A percentile compares a stretch with the other conserved stretches of the same genome.
Conservation (phyloP, 2,329 filamentous ascomycete species). For the Hypoxylon sp. region DNA sequence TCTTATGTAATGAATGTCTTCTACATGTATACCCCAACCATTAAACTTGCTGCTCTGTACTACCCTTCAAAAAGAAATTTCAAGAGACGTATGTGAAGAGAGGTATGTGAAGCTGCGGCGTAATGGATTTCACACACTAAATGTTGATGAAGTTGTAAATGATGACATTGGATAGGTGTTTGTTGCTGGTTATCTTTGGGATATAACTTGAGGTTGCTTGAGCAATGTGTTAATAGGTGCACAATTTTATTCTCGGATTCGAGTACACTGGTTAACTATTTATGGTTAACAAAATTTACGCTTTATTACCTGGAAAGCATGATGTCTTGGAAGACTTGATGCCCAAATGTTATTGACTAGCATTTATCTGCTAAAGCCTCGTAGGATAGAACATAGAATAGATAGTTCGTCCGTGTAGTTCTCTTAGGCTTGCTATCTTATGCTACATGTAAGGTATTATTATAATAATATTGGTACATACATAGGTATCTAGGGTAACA, state of each 20-base stretch:
- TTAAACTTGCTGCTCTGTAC: constrained; percentile 31
- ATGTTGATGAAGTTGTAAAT: constrained; percentile 14
- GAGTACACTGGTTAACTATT: not conserved
- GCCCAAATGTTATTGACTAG: not conserved
- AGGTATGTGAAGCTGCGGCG: constrained; percentile 14
- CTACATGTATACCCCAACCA: constrained; percentile 34
- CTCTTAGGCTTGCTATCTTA: too few relatives aligned
- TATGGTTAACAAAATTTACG: not conserved
- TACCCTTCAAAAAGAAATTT: constrained; percentile 1
- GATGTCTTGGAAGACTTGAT: not conserved
- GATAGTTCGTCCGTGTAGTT: too few relatives aligned
- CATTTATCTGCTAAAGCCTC: too few relatives aligned
- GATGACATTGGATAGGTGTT: constrained; percentile 6
- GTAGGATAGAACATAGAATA: too few relatives aligned
- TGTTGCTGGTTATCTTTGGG: constrained; percentile 16
- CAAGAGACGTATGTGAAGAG: constrained; percentile 17
- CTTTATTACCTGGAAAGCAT: not conserved
- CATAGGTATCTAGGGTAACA: too few relatives aligned
- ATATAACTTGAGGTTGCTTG: not conserved
- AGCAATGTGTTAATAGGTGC: not conserved
- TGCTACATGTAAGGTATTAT: too few relatives aligned
- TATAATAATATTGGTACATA: too few relatives aligned
- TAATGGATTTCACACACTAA: not conserved
- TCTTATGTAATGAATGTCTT: constrained; percentile 37
- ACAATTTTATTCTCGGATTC: not conserved